Conservation (phyloP, 108 stramenopile genomes). For the Pseudonitzschia multistriata region DNA sequence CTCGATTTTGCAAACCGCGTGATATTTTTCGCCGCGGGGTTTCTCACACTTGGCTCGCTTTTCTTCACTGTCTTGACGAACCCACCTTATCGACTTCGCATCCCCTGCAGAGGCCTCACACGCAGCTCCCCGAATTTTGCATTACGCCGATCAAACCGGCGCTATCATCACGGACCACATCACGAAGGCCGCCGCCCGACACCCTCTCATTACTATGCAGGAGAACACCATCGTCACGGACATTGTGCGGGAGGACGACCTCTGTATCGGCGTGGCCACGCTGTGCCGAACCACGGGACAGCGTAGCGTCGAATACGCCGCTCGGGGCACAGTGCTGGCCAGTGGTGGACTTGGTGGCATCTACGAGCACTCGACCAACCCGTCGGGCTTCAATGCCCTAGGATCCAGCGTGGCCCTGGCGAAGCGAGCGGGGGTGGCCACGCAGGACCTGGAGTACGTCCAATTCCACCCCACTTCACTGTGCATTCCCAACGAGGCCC, state of each 20-base stretch:
- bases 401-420: conserved; percentile 89
- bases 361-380: conserved; percentile 94
- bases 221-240: conserved; percentile 85
- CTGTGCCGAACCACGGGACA: conserved; percentile 45
- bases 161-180: conserved; percentile 86
- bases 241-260: conserved; percentile 53
- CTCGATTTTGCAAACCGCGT: no score
- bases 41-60: not conserved
- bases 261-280: conserved; percentile 50
- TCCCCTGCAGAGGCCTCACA: conserved; percentile 75
- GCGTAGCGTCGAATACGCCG: conserved; percentile 41
- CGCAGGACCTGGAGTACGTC: conserved; percentile 90
- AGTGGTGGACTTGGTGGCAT: conserved; percentile 89
- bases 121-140: conserved; percentile 87
- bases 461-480: conserved; percentile 96
- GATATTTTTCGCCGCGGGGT: no score
- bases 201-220: conserved; percentile 84
- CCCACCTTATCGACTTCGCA: not conserved
- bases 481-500: conserved; percentile 75
- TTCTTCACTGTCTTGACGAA: not conserved
- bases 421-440: conserved; percentile 54
- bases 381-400: conserved; percentile 85
- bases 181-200: conserved; percentile 65
- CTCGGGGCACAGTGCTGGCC: conserved; percentile 81
- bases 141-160: conserved; percentile 90